phyloP scores from a whole-genome alignment of 139 green algal genomes.

The Coccomyxa sp. region DNA sequence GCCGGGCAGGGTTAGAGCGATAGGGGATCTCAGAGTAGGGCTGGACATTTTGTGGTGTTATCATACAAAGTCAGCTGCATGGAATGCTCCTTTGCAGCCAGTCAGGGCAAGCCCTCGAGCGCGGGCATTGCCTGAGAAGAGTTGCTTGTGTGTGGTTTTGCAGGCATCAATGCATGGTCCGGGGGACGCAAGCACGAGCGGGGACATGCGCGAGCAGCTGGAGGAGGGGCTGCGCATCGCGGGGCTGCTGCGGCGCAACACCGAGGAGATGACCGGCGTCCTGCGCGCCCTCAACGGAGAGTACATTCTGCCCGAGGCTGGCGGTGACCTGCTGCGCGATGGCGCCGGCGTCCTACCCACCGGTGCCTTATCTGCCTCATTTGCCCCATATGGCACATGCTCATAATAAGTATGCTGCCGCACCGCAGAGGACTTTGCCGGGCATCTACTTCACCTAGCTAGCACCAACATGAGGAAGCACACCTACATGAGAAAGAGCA shows the following conservation, averaged over 20 bases:
- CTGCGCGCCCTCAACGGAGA: conserved; percentile 75
- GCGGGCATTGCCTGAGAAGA: not conserved
- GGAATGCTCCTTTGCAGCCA: no score
- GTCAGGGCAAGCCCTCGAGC: no score
- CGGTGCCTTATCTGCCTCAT: conserved; percentile 27
- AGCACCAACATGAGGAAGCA: no score
- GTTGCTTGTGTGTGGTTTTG: not conserved
- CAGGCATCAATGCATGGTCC: not conserved
- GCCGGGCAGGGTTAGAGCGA: no score
- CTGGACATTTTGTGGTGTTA: no score
- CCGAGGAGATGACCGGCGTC: conserved; percentile 72
- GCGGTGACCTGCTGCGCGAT: conserved; percentile 93
- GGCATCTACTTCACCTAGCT: no score
- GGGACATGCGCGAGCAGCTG: conserved; percentile 13
- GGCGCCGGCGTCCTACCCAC: conserved; percentile 93
- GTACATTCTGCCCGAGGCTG: conserved; percentile 83
- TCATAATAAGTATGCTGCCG: no score
- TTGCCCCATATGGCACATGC: no score
- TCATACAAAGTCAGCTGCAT: no score
- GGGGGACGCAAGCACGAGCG: not conserved
- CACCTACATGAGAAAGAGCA: no score
- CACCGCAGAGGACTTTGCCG: no score
- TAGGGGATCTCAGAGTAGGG: no score
- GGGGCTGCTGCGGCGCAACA: conserved; percentile 74
- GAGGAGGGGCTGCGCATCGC: conserved; percentile 78